Conservation (phyloP, 495 filamentous ascomycete species). For the Neurospora pannonica region DNA sequence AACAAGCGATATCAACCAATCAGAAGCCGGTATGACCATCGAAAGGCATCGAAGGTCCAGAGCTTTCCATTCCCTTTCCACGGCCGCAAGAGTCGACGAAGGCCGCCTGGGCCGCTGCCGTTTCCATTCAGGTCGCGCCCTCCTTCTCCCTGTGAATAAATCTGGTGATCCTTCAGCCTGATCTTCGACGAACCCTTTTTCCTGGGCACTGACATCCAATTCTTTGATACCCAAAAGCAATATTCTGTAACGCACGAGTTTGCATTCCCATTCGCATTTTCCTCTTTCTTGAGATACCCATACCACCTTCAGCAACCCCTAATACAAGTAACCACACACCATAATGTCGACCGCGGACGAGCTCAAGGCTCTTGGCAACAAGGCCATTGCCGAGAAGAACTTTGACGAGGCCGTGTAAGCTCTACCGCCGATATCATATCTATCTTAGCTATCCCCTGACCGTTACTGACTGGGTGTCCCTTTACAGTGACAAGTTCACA, state of each 20-base stretch:
- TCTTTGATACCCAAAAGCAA: neutral
- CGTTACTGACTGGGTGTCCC: neutral
- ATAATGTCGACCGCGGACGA: slow-evolving; percentile 44
- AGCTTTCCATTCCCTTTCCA: slow-evolving; percentile 20
- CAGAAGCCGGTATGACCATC: slow-evolving; percentile 14
- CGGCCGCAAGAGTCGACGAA: neutral
- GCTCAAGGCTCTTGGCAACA: slow-evolving; percentile 95
- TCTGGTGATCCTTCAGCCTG: neutral
- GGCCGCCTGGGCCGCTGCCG: neutral
- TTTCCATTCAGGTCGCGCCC: neutral
- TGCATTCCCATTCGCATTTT: neutral
- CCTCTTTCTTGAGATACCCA: neutral
- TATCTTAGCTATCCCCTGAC: neutral
- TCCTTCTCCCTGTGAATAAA: neutral
- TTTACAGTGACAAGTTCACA: slow-evolving; percentile 77
- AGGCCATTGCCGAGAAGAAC: slow-evolving; percentile 93
- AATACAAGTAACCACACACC: neutral
- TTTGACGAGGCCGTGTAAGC: slow-evolving; percentile 92
- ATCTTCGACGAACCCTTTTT: neutral
- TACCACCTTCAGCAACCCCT: neutral
- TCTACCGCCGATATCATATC: slow-evolving; percentile 13
- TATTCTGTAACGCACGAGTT: neutral
- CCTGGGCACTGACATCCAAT: neutral
- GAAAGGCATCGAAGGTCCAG: slow-evolving; percentile 27
- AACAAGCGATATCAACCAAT: slow-evolving; percentile 7